These are phyloP conservation scores for Hymenoscyphus linearis DNA, from an alignment of 2,329 filamentous ascomycete species.

Conservation along the genomic window DNA sequence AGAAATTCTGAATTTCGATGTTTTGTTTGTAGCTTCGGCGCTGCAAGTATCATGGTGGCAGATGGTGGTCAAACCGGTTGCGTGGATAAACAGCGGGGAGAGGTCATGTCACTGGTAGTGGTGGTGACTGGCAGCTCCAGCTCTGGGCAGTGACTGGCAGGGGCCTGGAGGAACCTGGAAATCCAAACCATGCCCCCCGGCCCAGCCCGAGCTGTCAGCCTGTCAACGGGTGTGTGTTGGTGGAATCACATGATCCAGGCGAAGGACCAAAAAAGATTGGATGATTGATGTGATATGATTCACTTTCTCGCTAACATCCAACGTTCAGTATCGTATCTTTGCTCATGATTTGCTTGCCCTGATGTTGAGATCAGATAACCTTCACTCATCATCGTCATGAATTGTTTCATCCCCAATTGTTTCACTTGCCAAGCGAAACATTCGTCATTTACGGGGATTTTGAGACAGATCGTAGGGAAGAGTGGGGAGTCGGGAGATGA, in stretches of 20 bases:
- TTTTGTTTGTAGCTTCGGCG: background rate
- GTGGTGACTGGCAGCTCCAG: no score
- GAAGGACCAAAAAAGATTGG: no score
- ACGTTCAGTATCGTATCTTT: background rate
- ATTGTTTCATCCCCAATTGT: background rate
- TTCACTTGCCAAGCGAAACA: background rate
- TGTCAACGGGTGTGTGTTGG: no score
- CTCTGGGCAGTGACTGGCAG: no score
- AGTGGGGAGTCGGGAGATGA: background rate
- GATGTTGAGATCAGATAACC: background rate
- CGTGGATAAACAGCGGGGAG: background rate
- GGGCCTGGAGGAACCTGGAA: no score
- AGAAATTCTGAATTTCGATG: background rate
- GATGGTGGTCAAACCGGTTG: background rate
- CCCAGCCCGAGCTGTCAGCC: no score
- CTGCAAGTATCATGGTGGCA: background rate
- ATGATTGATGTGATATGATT: background rate
- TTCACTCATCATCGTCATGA: background rate
- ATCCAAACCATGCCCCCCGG: no score
- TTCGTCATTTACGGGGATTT: background rate
- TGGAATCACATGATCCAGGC: background rate
- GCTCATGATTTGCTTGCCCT: background rate
- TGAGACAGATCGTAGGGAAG: background rate
- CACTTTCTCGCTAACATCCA: background rate
- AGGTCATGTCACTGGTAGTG: background rate